A percentile compares a stretch with the other conserved stretches of the same genome.
These are phyloP conservation scores for Metschnikowia borealis DNA, from an alignment of 805 yeast species.

Conservation along the genomic window DNA sequence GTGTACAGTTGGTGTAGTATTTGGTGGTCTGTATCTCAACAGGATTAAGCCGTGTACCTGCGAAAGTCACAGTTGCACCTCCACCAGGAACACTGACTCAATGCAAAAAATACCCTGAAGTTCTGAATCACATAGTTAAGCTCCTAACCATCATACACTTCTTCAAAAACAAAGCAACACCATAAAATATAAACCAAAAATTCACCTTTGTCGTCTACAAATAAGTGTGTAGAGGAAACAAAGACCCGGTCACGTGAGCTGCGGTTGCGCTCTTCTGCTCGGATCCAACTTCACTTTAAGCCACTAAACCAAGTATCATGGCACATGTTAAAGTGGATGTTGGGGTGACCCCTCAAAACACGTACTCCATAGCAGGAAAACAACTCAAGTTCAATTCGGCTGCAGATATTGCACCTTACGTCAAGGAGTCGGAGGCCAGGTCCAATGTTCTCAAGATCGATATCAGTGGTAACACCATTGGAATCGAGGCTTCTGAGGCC, in stretches of 20 bases:
- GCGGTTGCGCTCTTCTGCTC: not conserved
- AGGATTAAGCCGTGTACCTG: no score
- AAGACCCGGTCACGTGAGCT: not conserved
- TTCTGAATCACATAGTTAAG: no score
- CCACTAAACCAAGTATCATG: conserved; percentile 14
- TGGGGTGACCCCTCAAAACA: conserved; percentile 41
- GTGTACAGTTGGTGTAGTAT: no score
- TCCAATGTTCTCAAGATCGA: conserved; percentile 54
- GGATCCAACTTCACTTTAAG: not conserved
- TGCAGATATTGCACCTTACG: conserved; percentile 68
- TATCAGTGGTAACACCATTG: conserved; percentile 90
- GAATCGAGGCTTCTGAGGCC: conserved; percentile 78
- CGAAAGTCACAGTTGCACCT: no score
- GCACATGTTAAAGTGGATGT: conserved; percentile 23
- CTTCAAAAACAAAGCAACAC: no score
- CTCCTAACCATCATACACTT: no score
- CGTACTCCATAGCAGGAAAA: conserved; percentile 66
- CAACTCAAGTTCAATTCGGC: conserved; percentile 70
- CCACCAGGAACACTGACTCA: no score
- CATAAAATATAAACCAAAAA: no score
- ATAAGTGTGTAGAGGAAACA: no score
- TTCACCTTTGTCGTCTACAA: no score
- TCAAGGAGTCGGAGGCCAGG: conserved; percentile 48
- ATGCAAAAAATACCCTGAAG: no score
- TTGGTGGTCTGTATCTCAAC: no score